Evolutionary conservation across 2,329 filamentous ascomycete species (phyloP), one percentile per base, ranked within the genome.

Genomic region (Talaromyces sp.): DNA sequence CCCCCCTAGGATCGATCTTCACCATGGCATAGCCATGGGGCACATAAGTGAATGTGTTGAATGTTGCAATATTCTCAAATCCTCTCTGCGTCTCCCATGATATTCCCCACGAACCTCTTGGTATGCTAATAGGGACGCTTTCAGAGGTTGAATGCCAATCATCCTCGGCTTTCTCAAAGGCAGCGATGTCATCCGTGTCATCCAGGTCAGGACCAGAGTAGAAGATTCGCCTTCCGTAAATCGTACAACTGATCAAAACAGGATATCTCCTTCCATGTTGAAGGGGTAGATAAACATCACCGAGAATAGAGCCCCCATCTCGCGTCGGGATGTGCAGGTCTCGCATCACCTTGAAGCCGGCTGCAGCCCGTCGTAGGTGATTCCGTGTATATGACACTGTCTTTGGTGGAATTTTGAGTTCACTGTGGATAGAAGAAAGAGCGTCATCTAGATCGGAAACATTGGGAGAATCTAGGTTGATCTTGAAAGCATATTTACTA

Each of bases 1-100:
- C 54, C 3, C 54, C 54, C 34, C 30, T 36, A 16, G 54, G 54
- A 44, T 56, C 54, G 10, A 56, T 23, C 18, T 56, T 56, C 18
- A 56, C 54, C 54, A 56, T 56, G 31, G 54, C 31, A 56, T 56
- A 56, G 10, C 54, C 54, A 12, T 34, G 54, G 10, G 54, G 54
- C 10, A 56, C 54, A 18, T 42, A 56, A 14, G 23, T 40, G 16
- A 56, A 56, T 44, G 54, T 56, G 9, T 56, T 56, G 5, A 50
- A 50, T 5, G 44, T 50, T 27, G 44, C 44, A 27, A 50, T 50
- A 5, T 50, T 50, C 6, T 50, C 44, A 7, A 50, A 50, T 5
- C 44, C 44, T 12, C 42, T 47, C 12, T 47, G 42, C 42, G 42
- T 47, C 7, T 47, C 42, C 42, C 7, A 47, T 18, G 16, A 47